These are phyloP conservation scores for Komagataea norvegica DNA, from an alignment of 1,139 yeast species.

Conservation along the genomic window DNA sequence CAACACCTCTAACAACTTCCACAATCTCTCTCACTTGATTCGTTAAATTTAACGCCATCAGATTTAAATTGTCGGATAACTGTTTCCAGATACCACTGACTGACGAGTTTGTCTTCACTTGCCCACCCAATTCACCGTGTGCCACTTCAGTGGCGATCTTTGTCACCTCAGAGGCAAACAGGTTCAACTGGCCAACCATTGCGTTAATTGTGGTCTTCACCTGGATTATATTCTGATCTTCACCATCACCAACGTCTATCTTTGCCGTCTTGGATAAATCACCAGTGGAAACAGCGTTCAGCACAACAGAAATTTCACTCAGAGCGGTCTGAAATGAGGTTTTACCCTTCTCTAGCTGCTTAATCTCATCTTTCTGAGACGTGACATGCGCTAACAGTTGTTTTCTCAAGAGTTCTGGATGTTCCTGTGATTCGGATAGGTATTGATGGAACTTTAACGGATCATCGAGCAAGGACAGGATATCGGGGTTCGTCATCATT, in stretches of 20 bases:
- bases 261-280: conserved; percentile 72
- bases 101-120: conserved; percentile 57
- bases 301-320: conserved; percentile 75
- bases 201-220: conserved; percentile 74
- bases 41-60: conserved; percentile 87
- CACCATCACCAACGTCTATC: conserved; percentile 34
- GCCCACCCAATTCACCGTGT: conserved; percentile 82
- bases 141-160: conserved; percentile 89
- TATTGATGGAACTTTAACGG: too few relatives aligned
- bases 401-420: not conserved
- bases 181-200: conserved; percentile 84
- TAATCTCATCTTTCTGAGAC: conserved; percentile 11
- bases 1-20: conserved; percentile 88
- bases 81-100: conserved; percentile 80
- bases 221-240: conserved; percentile 70
- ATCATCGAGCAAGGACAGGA: too few relatives aligned
- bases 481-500: too few relatives aligned
- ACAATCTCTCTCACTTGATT: conserved; percentile 91
- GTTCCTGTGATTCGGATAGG: too few relatives aligned
- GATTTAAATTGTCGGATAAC: conserved; percentile 80
- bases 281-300: conserved; percentile 81
- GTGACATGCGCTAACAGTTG: not conserved
- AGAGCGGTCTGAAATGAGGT: conserved; percentile 73
- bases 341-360: conserved; percentile 27
- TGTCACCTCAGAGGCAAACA: conserved; percentile 81